Base-by-base conservation (phyloP, 2,329 filamentous ascomycete species). In the Ophiostoma quercus region DNA sequence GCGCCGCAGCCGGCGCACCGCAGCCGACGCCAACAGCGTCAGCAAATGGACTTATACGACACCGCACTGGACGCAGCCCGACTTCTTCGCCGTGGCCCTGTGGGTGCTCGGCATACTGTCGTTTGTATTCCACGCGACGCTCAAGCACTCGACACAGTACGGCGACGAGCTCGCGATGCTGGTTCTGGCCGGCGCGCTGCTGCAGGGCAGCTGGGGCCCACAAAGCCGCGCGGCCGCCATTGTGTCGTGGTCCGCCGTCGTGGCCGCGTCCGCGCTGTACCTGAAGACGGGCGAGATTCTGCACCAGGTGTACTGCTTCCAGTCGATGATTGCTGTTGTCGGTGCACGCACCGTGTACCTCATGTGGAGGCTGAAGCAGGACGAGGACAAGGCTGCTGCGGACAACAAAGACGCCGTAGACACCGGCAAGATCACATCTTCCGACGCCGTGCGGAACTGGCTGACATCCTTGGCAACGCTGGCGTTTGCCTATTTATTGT, bases 91-190 rank as follows among this genome's bases (percentile, higher is more conserved):
- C 29, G 14, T 79, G 32, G 77, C 79, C 5, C 78, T 83, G 39
- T 72, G 83, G 43, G 57, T 78, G 7, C 77, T 83, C 43, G 82
- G 82, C 68, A 67, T 82, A 60, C 77, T 76, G 34, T 84, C 82
- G 0, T 79, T 80, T 67, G 67, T 79, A 12, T 84, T 81, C 74
- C 82, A 84, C 73, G 81, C 81, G 41, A 79, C 80, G 8, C 77
- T 84, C 22, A 81, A 78, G 68, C 80, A 81, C 67, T 75, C 75
- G 1, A 75, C 81, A 6, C 79, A 84, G 72, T 82, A 82, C 71
- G 81, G 80, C 72, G 86, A 88, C 73, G 85, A 88, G 73, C 77
- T 87, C n/a, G 83, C 84, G 69, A 87, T 87, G 85, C 80, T 87
- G 39, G 76, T 84, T 14, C 80, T 87, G 4, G 81, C 80, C 29